Conservation (phyloP, 2,329 filamentous ascomycete genomes). For the Exophiala phaeomuriformis region DNA sequence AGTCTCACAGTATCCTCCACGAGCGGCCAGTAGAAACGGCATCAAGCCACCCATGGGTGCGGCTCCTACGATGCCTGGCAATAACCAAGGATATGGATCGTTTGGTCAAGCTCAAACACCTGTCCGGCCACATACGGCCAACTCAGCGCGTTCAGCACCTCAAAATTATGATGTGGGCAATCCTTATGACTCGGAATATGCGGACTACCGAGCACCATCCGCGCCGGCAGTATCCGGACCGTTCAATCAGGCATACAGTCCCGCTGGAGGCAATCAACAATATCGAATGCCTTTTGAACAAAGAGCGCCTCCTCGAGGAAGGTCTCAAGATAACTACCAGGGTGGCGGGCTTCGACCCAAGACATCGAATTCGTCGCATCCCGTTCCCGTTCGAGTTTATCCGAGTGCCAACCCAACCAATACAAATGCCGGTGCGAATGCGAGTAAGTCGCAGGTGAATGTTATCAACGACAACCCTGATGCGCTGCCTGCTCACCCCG, state of each 20-base stretch:
- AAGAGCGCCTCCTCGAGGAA: conserved; percentile 15
- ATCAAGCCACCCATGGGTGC: conserved; percentile 10
- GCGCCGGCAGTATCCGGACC: conserved; percentile 12
- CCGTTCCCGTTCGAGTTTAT: conserved; percentile 22
- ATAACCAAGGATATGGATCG: conserved; percentile 13
- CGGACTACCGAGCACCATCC: conserved; percentile 8
- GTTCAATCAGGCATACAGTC: conserved; percentile 23
- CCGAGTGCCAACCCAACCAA: conserved; percentile 2
- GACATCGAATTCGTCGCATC: conserved; percentile 17
- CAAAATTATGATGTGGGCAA: conserved; percentile 12
- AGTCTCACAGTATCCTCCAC: conserved; percentile 21
- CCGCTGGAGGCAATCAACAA: conserved; percentile 15
- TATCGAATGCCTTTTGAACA: conserved; percentile 16
- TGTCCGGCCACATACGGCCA: conserved; percentile 15
- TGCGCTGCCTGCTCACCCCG: conserved; percentile 49
- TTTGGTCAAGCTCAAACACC: conserved; percentile 18
- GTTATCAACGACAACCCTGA: conserved; percentile 43
- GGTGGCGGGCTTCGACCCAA: conserved; percentile 9
- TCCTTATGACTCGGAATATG: conserved; percentile 11
- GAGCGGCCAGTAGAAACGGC: conserved; percentile 21
- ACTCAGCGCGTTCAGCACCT: conserved; percentile 14
- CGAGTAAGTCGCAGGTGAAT: neutral
- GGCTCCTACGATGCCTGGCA: conserved; percentile 15
- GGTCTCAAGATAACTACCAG: conserved; percentile 16
- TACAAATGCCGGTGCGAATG: neutral